Conservation (phyloP, 2,329 filamentous ascomycete genomes). For the Trichoderma pleuroti region DNA sequence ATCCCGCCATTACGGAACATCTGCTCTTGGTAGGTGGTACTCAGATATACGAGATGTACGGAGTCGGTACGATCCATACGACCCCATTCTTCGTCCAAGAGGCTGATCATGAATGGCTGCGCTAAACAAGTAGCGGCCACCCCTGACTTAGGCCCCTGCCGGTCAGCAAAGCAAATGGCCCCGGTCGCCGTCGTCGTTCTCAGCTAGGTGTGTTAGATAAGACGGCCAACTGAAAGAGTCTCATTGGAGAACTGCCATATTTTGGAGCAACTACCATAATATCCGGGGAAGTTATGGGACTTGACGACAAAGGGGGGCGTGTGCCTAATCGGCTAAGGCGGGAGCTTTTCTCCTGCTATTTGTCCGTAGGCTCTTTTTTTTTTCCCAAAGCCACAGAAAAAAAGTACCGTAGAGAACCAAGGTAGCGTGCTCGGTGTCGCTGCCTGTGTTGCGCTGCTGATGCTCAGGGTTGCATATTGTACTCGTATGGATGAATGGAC, state of each 20-base stretch:
- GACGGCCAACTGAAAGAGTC: not conserved
- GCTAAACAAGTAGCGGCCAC: not conserved
- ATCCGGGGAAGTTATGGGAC: conserved; percentile 15
- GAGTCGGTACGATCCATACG: conserved; percentile 13
- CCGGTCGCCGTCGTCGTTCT: not conserved
- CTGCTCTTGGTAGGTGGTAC: conserved; percentile 6
- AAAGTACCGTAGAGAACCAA: not conserved
- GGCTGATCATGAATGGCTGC: not conserved
- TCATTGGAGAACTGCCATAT: not conserved
- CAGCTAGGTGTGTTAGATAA: not conserved
- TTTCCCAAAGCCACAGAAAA: not conserved
- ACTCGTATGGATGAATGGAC: not conserved
- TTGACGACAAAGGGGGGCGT: not conserved
- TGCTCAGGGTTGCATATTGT: not conserved
- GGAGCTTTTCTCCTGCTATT: not conserved
- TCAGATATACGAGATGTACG: conserved; percentile 18
- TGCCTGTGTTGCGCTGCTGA: not conserved
- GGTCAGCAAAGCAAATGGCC: not conserved
- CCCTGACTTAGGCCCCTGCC: not conserved
- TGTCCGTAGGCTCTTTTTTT: not conserved
- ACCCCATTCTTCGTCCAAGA: not conserved
- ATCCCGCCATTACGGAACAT: not conserved
- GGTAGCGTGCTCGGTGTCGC: not conserved
- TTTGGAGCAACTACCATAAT: not conserved
- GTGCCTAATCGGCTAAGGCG: conserved; percentile 9